Evolutionary conservation across 2,329 filamentous ascomycete species (phyloP).

Genomic region (Fusarium pininemorale): DNA sequence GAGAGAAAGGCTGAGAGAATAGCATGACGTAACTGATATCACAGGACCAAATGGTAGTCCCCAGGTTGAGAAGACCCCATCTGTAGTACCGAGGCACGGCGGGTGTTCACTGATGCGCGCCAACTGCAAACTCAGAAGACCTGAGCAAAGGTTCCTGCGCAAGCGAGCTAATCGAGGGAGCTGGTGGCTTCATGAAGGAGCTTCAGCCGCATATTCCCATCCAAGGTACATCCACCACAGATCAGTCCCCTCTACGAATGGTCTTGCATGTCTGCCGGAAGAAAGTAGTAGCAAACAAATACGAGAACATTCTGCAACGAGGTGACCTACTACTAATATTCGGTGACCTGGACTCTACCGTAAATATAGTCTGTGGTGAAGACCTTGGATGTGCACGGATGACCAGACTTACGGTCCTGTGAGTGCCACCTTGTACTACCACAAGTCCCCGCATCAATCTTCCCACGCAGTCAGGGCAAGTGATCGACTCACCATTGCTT

Average conservation of each 20-base stretch:
- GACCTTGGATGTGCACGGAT: background rate
- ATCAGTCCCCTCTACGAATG: accelerated
- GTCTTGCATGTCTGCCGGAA: background rate
- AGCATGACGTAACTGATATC: background rate
- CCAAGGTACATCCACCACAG: background rate
- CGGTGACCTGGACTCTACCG: background rate
- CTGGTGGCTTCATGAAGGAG: too few relatives aligned
- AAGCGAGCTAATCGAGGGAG: background rate
- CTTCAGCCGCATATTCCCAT: background rate
- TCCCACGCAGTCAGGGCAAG: too few relatives aligned
- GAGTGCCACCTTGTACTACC: too few relatives aligned
- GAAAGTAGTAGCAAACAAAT: accelerated
- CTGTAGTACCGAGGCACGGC: accelerated
- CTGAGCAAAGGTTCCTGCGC: too few relatives aligned
- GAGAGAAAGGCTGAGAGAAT: too few relatives aligned
- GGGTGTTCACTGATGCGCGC: too few relatives aligned
- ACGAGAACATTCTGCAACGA: accelerated
- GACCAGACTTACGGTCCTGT: background rate
- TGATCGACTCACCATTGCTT: background rate
- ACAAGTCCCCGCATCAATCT: background rate
- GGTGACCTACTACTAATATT: background rate
- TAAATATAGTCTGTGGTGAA: background rate
- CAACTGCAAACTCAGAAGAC: too few relatives aligned
- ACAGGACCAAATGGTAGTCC: background rate
- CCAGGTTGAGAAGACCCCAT: background rate